Evolutionary conservation across 2,329 filamentous ascomycete species (phyloP).

Genomic region (Magnaporthiopsis incrustans): DNA sequence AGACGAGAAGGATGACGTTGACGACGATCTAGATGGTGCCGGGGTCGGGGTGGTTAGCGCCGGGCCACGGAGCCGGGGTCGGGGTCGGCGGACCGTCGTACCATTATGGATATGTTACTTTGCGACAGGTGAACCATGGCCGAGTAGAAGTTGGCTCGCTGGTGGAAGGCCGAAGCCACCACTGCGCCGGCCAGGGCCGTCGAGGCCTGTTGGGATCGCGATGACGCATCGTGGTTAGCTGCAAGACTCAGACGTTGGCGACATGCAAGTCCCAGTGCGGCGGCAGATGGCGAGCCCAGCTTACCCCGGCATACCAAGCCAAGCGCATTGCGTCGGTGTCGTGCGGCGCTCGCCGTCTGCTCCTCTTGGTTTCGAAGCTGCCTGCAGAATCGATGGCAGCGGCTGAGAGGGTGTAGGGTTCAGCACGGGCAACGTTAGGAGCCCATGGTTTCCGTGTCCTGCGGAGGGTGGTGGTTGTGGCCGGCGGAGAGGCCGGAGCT

Average conservation of each 20-base stretch:
- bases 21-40: slow-evolving; percentile 63
- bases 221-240: slow-evolving; percentile 11
- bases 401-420: neutral
- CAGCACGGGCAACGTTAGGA: neutral
- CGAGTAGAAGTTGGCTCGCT: slow-evolving; percentile 96
- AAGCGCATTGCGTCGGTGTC: slow-evolving; percentile 43
- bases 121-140: slow-evolving; percentile 95
- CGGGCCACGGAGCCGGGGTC: neutral
- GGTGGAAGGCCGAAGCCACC: slow-evolving; percentile 82
- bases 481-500: neutral
- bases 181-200: slow-evolving; percentile 77
- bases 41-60: slow-evolving; percentile 3
- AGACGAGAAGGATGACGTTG: slow-evolving; percentile 78
- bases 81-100: slow-evolving; percentile 32
- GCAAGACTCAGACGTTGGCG: no score
- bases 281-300: slow-evolving; percentile 29
- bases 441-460: neutral
- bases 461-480: neutral
- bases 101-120: slow-evolving; percentile 91
- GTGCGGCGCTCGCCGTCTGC: neutral
- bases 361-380: neutral
- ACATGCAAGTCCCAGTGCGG: slow-evolving; percentile 7
- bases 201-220: slow-evolving; percentile 51
- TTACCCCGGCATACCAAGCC: slow-evolving; percentile 53
- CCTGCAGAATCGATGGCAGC: neutral